phyloP scores from a whole-genome alignment of 331 rosid species.

The Spiraea crenata region DNA sequence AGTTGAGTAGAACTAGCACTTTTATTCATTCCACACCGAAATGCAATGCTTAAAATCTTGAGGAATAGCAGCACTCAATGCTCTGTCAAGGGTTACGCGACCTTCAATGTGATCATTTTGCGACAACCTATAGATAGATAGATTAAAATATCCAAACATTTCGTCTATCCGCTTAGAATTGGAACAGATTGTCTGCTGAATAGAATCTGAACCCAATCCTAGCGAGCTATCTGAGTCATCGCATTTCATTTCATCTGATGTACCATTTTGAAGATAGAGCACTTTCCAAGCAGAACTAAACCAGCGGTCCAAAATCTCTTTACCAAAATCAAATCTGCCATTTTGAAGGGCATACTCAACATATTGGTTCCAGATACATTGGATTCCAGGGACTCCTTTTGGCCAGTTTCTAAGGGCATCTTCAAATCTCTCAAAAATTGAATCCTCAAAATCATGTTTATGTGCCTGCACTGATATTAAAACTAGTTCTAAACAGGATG shows the following conservation, averaged over 20 bases:
- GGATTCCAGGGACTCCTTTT: constrained; percentile 74
- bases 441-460: constrained; percentile 39
- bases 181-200: constrained; percentile 28
- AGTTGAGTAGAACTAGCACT: not conserved
- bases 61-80: constrained; percentile 51
- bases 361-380: constrained; percentile 90
- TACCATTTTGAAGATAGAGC: constrained; percentile 32
- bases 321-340: constrained; percentile 49
- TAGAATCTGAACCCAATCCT: constrained; percentile 37
- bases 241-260: constrained; percentile 15
- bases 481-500: constrained; percentile 77
- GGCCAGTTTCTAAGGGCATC: constrained; percentile 74
- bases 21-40: not conserved
- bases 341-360: constrained; percentile 57
- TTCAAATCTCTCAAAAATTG: constrained; percentile 60
- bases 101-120: constrained; percentile 64
- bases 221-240: constrained; percentile 36
- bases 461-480: constrained; percentile 45
- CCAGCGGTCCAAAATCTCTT: constrained; percentile 70
- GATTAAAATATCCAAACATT: constrained; percentile 79
- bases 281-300: constrained; percentile 55
- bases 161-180: constrained; percentile 49
- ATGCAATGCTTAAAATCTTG: constrained; percentile 50
- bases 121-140: constrained; percentile 50
- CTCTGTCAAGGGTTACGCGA: constrained; percentile 56